phyloP scores from a whole-genome alignment of 2,329 filamentous ascomycete genomes.

The Zymoseptoria tritici region DNA sequence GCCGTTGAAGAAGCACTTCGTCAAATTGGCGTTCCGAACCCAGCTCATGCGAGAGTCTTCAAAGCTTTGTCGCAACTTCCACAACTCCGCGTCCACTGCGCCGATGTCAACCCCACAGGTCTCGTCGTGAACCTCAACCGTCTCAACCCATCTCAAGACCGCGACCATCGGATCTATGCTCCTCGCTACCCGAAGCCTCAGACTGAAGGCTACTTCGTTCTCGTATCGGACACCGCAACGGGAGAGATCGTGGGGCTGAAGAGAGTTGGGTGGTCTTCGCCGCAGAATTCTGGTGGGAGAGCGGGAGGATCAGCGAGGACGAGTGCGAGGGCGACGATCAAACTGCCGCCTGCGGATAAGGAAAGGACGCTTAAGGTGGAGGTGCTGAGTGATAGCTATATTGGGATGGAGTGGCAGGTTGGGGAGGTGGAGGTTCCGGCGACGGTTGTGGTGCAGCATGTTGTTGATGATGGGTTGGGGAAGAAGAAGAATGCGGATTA shows the following conservation, averaged over 20 bases:
- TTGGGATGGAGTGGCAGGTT: constrained; percentile 61
- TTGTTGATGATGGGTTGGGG: constrained; percentile 22
- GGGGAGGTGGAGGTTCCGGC: constrained; percentile 45
- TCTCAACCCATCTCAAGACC: constrained; percentile 56
- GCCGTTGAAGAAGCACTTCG: constrained; percentile 36
- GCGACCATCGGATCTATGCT: constrained; percentile 71
- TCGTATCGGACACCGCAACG: constrained; percentile 58
- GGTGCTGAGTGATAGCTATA: constrained; percentile 81
- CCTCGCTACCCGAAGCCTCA: constrained; percentile 91
- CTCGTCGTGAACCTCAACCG: constrained; percentile 59
- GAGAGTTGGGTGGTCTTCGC: constrained; percentile 64
- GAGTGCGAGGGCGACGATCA: constrained; percentile 51
- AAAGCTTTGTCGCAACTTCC: constrained; percentile 63
- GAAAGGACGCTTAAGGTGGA: constrained; percentile 62
- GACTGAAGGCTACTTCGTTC: constrained; percentile 84
- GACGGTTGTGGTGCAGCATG: constrained; percentile 14
- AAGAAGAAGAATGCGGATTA: too few species aligned
- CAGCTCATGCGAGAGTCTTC: constrained; percentile 43
- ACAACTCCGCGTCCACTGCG: constrained; percentile 55
- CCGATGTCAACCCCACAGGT: constrained; percentile 53
- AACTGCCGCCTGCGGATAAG: constrained; percentile 48
- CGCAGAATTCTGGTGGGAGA: constrained; percentile 22
- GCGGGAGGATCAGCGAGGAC: constrained; percentile 33
- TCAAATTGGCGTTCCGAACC: constrained; percentile 44
- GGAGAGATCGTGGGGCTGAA: constrained; percentile 84